phyloP scores from a whole-genome alignment of 2,329 filamentous ascomycete species.

The Cercospora sp. region DNA sequence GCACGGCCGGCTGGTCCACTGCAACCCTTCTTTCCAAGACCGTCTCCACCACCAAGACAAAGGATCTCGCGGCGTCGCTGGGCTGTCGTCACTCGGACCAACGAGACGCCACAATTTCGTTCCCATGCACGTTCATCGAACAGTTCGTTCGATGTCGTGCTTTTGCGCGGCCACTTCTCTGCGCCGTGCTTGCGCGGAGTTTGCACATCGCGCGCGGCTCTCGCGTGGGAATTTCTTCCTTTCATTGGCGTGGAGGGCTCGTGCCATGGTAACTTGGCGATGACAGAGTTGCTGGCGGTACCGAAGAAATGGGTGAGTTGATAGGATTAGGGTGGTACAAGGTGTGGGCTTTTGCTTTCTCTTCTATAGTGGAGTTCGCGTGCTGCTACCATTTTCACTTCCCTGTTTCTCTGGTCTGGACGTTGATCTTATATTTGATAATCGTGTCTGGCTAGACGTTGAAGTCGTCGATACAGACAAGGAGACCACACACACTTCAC shows the following conservation, averaged over 20 bases:
- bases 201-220: background rate
- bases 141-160: slow-evolving; percentile 7
- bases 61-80: slow-evolving; percentile 11
- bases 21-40: slow-evolving; percentile 7
- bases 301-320: background rate
- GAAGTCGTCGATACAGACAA: background rate
- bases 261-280: slow-evolving; percentile 1
- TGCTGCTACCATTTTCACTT: background rate
- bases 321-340: background rate
- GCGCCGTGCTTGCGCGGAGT: slow-evolving; percentile 5
- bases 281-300: slow-evolving; percentile 12
- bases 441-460: background rate
- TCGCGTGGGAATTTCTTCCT: background rate
- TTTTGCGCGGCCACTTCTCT: background rate
- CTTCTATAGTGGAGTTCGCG: background rate
- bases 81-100: slow-evolving; percentile 10
- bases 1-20: background rate
- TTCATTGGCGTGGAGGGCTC: background rate
- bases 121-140: background rate
- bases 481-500: background rate
- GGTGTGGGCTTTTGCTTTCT: background rate
- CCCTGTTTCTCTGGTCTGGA: background rate
- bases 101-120: slow-evolving; percentile 8
- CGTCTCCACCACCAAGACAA: slow-evolving; percentile 10
- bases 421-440: background rate